Evolutionary conservation across 345 rosid species (phyloP), one percentile per base, ranked within the genome.

Genomic region (sweet orange (Citrus sinensis)): DNA sequence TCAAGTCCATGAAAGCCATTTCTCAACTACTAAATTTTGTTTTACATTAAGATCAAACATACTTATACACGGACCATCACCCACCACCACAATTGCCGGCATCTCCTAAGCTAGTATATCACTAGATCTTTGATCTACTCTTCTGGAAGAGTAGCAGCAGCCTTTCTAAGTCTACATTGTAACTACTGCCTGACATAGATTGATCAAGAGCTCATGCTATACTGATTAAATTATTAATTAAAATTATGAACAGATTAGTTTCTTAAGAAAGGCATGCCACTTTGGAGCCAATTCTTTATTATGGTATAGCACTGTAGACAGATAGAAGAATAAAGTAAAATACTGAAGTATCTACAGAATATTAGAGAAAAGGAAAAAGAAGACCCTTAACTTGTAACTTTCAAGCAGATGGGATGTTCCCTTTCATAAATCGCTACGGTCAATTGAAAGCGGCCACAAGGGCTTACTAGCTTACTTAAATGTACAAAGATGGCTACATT

Each of bases 391-490:
- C 58, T 54, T 54, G 58, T 54, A 5, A 65, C 40, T 65, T 20
- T 32, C 55, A 32, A 54, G 69, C 56, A 79, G 88, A 64, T 86
- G 87, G 78, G 83, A 79, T 68, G 87, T 81, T 82, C 84, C 89
- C 71, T 39, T 63, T 71, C 64, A 19, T 16, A 55, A 11, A 27
- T 29, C 4, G 78, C 73, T 22, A 4, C 67, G 74, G 82, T 84
- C 86, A 79, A 54, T 79, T 80, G 86, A 83, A 67, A 83, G 58
- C 64, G 80, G 65, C 69, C 73, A 40, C 72, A 64, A 61, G 64
- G 29, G 68, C 60, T 74, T 39, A 46, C 54, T 77, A 69, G 84
- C 60, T 72, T 66, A 66, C 76, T 78, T 78, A 67, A 70, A 60
- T 65, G 73, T 32, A 70, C 75, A 62, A 5, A 56, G 67, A 72